These are phyloP conservation scores for Talaromyces marneffei DNA, from an alignment of 2,329 filamentous ascomycete species.

Conservation along the genomic window DNA sequence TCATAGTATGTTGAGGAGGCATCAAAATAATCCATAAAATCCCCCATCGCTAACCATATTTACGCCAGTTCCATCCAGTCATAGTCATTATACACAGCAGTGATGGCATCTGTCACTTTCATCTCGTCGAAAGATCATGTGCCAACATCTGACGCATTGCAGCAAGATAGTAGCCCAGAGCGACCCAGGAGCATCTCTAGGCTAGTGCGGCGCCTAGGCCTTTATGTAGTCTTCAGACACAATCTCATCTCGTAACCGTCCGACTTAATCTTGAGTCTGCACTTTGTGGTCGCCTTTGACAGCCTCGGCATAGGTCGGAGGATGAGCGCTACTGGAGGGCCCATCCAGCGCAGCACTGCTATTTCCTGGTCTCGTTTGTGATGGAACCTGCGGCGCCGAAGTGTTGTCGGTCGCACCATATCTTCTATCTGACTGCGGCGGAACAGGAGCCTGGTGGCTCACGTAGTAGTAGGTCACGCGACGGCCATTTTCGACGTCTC, in stretches of 20 bases:
- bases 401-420: constrained; percentile 33
- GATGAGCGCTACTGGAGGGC: constrained; percentile 37
- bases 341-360: constrained; percentile 29
- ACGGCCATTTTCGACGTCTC: constrained; percentile 34
- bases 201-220: neutral
- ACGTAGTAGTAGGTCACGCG: constrained; percentile 74
- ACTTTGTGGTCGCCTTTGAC: constrained; percentile 88
- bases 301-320: constrained; percentile 85
- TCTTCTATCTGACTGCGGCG: constrained; percentile 26
- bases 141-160: neutral
- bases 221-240: neutral
- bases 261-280: constrained; percentile 58
- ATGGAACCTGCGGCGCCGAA: constrained; percentile 18
- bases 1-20: neutral
- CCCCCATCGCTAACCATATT: constrained; percentile 1
- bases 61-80: constrained; percentile 12
- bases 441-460: constrained; percentile 41
- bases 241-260: too few relatives aligned
- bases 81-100: neutral
- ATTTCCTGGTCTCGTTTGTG: constrained; percentile 13
- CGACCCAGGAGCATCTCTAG: neutral
- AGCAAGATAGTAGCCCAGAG: neutral
- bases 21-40: neutral
- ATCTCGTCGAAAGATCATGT: too few relatives aligned
- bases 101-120: neutral